phyloP scores from a whole-genome alignment of 495 filamentous ascomycete species.

The Penicillium robsamsonii region DNA sequence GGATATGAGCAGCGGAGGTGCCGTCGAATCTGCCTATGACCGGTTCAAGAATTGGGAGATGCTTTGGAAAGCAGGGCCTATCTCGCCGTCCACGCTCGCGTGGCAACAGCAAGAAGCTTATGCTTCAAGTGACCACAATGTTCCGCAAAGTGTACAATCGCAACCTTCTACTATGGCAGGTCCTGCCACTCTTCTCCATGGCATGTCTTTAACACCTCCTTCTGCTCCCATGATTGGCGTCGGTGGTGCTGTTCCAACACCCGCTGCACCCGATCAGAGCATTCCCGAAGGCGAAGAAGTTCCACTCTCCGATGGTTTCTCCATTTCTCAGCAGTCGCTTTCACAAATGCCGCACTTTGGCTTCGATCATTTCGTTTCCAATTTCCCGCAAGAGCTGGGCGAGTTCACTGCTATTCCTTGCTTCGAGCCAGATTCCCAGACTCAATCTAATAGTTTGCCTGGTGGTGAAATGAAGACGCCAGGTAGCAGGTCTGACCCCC shows the following conservation, averaged over 20 bases:
- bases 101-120: slow-evolving; percentile 21
- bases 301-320: slow-evolving; percentile 32
- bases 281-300: slow-evolving; percentile 25
- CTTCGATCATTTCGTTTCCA: slow-evolving; percentile 48
- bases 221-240: slow-evolving; percentile 12
- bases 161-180: slow-evolving; percentile 14
- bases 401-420: slow-evolving; percentile 49
- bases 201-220: slow-evolving; percentile 20
- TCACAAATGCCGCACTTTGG: slow-evolving; percentile 41
- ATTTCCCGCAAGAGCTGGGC: slow-evolving; percentile 47
- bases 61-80: slow-evolving; percentile 51
- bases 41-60: slow-evolving; percentile 54
- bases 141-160: slow-evolving; percentile 16
- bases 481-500: slow-evolving; percentile 26
- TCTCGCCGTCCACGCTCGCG: slow-evolving; percentile 34
- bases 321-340: slow-evolving; percentile 31
- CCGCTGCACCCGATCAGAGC: slow-evolving; percentile 15
- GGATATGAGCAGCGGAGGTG: slow-evolving; percentile 30
- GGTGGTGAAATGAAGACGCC: slow-evolving; percentile 30
- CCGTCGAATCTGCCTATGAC: slow-evolving; percentile 46
- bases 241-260: slow-evolving; percentile 15
- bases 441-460: slow-evolving; percentile 17
- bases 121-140: slow-evolving; percentile 20
- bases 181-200: slow-evolving; percentile 10
- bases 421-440: slow-evolving; percentile 43